phyloP scores from a whole-genome alignment of 257 asterid species.

The Verbena officinalis region DNA sequence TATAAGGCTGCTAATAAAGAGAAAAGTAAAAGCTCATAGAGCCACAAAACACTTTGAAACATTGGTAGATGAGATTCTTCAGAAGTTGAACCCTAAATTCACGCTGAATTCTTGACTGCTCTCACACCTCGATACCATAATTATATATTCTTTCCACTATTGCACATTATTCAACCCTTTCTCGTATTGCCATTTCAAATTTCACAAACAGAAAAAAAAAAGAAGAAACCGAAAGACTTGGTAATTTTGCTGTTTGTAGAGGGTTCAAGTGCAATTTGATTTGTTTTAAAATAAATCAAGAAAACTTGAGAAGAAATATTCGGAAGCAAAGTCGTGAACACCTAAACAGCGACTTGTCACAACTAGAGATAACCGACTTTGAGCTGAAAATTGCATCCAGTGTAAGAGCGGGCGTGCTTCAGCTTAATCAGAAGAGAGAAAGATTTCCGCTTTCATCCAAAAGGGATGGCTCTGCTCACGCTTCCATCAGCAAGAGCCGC shows the following conservation, averaged over 20 bases:
- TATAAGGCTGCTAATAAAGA: background rate
- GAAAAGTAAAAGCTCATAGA: background rate
- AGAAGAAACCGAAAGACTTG: too few species aligned
- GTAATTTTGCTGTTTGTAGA: too few species aligned
- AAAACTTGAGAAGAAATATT: too few species aligned
- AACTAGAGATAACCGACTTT: background rate
- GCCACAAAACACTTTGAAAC: constrained; percentile 5
- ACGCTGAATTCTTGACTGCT: background rate
- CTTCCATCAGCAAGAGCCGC: constrained; percentile 21
- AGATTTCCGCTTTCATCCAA: background rate
- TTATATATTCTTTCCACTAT: too few species aligned
- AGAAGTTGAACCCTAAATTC: background rate
- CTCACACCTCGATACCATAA: background rate
- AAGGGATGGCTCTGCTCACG: constrained; percentile 25
- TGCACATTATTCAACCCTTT: too few species aligned
- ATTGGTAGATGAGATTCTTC: background rate
- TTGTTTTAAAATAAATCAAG: too few species aligned
- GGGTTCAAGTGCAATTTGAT: too few species aligned
- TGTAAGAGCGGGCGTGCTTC: too few species aligned
- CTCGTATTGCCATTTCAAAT: too few species aligned
- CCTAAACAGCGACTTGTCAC: background rate
- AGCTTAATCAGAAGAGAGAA: too few species aligned
- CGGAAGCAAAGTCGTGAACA: too few species aligned
- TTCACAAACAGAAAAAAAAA: too few species aligned
- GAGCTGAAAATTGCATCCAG: background rate